Conservation (phyloP, 1,284 basidiomycete species). For the Pisolithus thermaeus region DNA sequence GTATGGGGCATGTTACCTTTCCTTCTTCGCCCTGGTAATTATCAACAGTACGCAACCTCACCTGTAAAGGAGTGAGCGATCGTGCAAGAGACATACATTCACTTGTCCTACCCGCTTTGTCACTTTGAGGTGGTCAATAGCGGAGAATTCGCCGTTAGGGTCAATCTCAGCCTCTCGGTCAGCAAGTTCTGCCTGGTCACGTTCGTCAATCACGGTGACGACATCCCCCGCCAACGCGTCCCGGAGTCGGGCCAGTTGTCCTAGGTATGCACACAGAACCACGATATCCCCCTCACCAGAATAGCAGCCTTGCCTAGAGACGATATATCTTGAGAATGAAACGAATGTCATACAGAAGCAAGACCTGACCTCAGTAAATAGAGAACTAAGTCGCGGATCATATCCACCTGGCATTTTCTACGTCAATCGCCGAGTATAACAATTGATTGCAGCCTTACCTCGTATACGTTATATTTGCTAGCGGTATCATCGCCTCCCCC, state of each 20-base stretch:
- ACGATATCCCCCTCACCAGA: conserved; percentile 63
- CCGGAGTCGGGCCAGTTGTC: conserved; percentile 58
- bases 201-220: conserved; percentile 61
- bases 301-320: conserved; percentile 49
- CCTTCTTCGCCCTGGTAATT: conserved; percentile 74
- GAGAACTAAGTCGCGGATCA: conserved; percentile 66
- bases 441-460: conserved; percentile 37
- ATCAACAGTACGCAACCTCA: conserved; percentile 67
- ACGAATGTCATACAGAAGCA: not conserved
- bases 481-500: conserved; percentile 49
- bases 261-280: conserved; percentile 70
- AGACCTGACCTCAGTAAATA: conserved; percentile 52
- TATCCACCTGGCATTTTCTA: conserved; percentile 42
- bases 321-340: not conserved
- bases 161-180: conserved; percentile 40
- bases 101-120: conserved; percentile 37
- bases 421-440: not conserved
- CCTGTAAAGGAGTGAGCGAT: conserved; percentile 30
- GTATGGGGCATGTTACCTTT: conserved; percentile 28
- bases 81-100: not conserved
- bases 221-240: conserved; percentile 46
- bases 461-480: conserved; percentile 60
- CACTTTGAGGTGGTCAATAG: conserved; percentile 43
- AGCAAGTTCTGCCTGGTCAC: conserved; percentile 54
- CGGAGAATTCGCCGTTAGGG: conserved; percentile 24